Conservation (phyloP, 345 rosid genomes). For the Cochlearia excelsa region DNA sequence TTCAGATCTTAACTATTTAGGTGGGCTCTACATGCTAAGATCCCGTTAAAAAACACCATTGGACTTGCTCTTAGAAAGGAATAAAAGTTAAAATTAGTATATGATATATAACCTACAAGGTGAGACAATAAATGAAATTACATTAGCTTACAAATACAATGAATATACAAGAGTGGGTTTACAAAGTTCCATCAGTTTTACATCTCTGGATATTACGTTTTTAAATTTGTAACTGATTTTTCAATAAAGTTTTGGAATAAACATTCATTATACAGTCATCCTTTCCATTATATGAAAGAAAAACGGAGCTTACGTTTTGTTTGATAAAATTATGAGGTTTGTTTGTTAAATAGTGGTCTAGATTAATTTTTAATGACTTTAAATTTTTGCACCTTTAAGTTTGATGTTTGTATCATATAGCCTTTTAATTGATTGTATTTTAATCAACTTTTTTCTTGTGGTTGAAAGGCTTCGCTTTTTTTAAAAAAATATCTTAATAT, state of each 20-base stretch:
- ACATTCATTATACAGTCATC: neutral
- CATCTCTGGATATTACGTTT: conserved; percentile 20
- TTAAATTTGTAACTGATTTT: conserved; percentile 16
- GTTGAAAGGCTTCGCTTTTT: conserved; percentile 23
- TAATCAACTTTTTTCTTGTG: conserved; percentile 29
- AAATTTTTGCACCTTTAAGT: conserved; percentile 4
- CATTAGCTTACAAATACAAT: conserved; percentile 6
- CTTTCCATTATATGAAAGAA: neutral
- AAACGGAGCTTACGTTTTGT: conserved; percentile 6
- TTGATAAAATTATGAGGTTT: conserved; percentile 16
- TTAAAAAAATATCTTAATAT: neutral
- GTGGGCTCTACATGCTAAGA: no score
- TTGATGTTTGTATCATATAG: conserved; percentile 34
- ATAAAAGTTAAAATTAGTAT: no score
- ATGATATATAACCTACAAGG: no score
- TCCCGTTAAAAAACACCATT: no score
- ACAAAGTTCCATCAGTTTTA: conserved; percentile 15
- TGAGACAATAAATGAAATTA: no score
- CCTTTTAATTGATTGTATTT: conserved; percentile 29
- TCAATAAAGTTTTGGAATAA: neutral
- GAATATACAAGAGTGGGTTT: neutral
- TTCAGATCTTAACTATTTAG: no score
- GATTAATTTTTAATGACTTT: conserved; percentile 40
- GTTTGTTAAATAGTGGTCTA: conserved; percentile 20
- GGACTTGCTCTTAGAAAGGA: no score